These are phyloP conservation scores for Aspergillus pseudoterreus DNA, from an alignment of 2,329 filamentous ascomycete species.

Conservation along the genomic window DNA sequence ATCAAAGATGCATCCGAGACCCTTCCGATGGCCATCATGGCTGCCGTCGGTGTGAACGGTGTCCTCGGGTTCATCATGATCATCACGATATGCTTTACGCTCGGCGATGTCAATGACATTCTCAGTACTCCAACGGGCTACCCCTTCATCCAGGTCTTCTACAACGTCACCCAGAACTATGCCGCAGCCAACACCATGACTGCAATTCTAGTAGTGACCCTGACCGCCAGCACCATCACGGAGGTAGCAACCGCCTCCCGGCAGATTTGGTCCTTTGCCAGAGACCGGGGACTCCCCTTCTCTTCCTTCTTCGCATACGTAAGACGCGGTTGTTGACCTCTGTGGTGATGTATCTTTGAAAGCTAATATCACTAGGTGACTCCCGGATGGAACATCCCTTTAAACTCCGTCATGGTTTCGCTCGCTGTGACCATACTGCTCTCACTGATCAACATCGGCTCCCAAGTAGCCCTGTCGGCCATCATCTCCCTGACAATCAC, in stretches of 20 bases:
- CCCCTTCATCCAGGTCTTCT: slow-evolving; percentile 59
- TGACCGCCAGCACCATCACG: slow-evolving; percentile 49
- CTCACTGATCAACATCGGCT: slow-evolving; percentile 51
- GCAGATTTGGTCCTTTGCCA: slow-evolving; percentile 54
- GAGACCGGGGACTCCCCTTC: slow-evolving; percentile 40
- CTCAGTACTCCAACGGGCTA: slow-evolving; percentile 48
- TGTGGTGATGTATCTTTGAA: not conserved
- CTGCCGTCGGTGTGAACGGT: slow-evolving; percentile 50
- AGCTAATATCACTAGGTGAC: slow-evolving; percentile 23
- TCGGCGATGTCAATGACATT: slow-evolving; percentile 47
- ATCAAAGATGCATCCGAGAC: slow-evolving; percentile 47
- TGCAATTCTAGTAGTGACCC: slow-evolving; percentile 47
- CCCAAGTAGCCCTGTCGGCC: slow-evolving; percentile 51
- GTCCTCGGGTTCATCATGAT: slow-evolving; percentile 54
- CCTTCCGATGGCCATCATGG: slow-evolving; percentile 51
- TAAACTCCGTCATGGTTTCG: slow-evolving; percentile 28
- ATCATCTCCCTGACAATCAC: slow-evolving; percentile 52
- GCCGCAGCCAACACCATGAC: slow-evolving; percentile 51
- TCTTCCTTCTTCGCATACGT: slow-evolving; percentile 37
- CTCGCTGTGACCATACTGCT: slow-evolving; percentile 34
- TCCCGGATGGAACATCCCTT: slow-evolving; percentile 38
- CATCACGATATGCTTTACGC: slow-evolving; percentile 54
- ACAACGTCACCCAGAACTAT: slow-evolving; percentile 47
- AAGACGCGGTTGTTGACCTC: slow-evolving; percentile 10
- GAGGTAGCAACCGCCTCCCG: slow-evolving; percentile 57